Conservation (phyloP, 2,329 filamentous ascomycete species). For the Incumbomyces delicatus region DNA sequence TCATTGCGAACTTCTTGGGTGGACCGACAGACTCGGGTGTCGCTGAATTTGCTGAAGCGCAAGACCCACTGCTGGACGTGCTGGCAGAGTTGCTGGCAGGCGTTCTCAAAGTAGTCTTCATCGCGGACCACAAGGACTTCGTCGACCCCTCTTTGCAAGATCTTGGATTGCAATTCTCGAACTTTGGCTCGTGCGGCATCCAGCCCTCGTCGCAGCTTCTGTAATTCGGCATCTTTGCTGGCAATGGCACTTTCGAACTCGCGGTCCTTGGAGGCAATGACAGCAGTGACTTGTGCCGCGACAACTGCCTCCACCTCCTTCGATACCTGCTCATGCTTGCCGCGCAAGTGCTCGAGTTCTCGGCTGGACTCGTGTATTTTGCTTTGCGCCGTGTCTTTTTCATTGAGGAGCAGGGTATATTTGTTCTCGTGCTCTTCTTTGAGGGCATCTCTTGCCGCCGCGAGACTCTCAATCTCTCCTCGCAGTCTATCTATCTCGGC, state of each 20-base stretch:
- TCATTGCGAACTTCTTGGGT: slow-evolving; percentile 81
- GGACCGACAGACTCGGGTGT: slow-evolving; percentile 75
- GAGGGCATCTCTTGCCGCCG: slow-evolving; percentile 73
- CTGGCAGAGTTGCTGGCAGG: slow-evolving; percentile 88
- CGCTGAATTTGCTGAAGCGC: slow-evolving; percentile 95
- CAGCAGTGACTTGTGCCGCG: slow-evolving; percentile 50
- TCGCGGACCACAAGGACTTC: slow-evolving; percentile 72
- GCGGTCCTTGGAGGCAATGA: slow-evolving; percentile 69
- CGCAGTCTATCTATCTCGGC: slow-evolving; percentile 75
- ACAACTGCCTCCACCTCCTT: slow-evolving; percentile 54
- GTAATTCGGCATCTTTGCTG: slow-evolving; percentile 76
- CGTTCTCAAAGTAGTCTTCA: slow-evolving; percentile 89
- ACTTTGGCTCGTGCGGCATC: slow-evolving; percentile 58
- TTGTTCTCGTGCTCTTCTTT: slow-evolving; percentile 65
- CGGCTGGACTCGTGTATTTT: slow-evolving; percentile 51
- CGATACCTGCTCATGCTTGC: slow-evolving; percentile 53
- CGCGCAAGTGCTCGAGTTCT: slow-evolving; percentile 60
- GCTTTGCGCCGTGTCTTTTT: slow-evolving; percentile 47
- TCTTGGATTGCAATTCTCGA: slow-evolving; percentile 49
- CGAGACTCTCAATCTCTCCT: slow-evolving; percentile 69
- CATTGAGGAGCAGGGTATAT: slow-evolving; percentile 55
- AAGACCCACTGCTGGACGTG: slow-evolving; percentile 97
- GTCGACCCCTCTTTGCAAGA: slow-evolving; percentile 40
- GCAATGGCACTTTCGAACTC: slow-evolving; percentile 70
- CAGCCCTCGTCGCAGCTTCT: slow-evolving; percentile 65